Evolutionary conservation across 208 protist species (phyloP).

Genomic region (Crithidia fasciculata): DNA sequence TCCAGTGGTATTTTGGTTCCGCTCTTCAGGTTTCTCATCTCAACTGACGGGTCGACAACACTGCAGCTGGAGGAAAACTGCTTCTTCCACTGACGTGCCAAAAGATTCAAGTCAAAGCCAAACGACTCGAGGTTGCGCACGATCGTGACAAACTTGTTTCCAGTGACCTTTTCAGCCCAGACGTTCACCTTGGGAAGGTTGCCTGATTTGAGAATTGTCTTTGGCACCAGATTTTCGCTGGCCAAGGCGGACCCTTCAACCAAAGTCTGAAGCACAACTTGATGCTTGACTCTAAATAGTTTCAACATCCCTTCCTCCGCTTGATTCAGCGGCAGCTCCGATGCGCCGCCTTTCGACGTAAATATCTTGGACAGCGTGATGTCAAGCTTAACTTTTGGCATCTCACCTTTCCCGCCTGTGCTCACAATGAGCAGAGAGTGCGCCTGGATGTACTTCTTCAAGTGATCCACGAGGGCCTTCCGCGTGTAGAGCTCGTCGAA

Average conservation of each 20-base stretch:
- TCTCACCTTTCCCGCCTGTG: conserved; percentile 9
- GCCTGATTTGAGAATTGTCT: conserved; percentile 47
- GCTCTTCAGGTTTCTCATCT: conserved; percentile 61
- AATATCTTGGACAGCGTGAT: conserved; percentile 34
- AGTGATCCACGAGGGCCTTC: conserved; percentile 50
- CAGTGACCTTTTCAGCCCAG: conserved; percentile 50
- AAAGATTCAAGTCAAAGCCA: conserved; percentile 59
- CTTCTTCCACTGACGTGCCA: conserved; percentile 59
- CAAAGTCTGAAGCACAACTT: conserved; percentile 63
- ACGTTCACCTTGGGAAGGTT: conserved; percentile 45
- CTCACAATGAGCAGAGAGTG: conserved; percentile 42
- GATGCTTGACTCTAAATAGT: conserved; percentile 49
- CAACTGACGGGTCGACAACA: conserved; percentile 53
- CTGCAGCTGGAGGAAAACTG: conserved; percentile 63
- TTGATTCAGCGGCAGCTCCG: conserved; percentile 44
- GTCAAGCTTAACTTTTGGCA: conserved; percentile 55
- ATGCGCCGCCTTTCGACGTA: conserved; percentile 13
- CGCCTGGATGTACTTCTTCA: conserved; percentile 53
- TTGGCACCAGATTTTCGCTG: conserved; percentile 36
- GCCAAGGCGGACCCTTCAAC: conserved; percentile 36
- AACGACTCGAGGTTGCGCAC: conserved; percentile 61
- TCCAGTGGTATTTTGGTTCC: conserved; percentile 64
- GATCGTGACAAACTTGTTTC: conserved; percentile 68
- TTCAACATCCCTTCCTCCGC: conserved; percentile 40
- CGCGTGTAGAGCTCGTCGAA: conserved; percentile 46